Conservation (phyloP, 495 filamentous ascomycete genomes). For the Podospora conica region DNA sequence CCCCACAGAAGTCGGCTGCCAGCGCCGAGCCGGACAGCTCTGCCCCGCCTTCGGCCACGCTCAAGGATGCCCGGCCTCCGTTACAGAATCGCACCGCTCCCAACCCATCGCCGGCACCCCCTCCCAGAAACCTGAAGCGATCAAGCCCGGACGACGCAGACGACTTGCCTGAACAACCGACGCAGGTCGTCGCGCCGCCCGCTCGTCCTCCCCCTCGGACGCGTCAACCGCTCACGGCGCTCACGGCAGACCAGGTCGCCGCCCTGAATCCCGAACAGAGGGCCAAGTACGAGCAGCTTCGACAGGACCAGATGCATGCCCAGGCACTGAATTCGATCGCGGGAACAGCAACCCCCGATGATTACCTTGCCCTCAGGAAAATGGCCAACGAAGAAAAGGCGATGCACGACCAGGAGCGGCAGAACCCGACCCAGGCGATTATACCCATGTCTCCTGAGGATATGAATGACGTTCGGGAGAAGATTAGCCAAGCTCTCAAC, state of each 20-base stretch:
- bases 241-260: neutral
- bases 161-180: constrained; percentile 47
- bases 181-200: constrained; percentile 9
- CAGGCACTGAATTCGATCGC: neutral
- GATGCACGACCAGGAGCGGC: neutral
- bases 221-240: neutral
- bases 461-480: neutral
- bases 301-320: too few species aligned
- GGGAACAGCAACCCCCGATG: neutral
- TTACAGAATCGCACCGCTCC: constrained; percentile 3
- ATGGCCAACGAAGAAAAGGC: neutral
- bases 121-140: constrained; percentile 46
- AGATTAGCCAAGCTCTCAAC: neutral
- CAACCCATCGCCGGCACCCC: constrained; percentile 20
- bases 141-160: constrained; percentile 55
- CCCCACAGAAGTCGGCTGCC: neutral
- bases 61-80: constrained; percentile 12
- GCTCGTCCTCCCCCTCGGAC: neutral
- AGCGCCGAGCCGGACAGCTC: constrained; percentile 10
- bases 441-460: neutral
- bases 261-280: constrained; percentile 47
- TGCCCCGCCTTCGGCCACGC: constrained; percentile 10
- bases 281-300: constrained; percentile 45
- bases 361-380: neutral
- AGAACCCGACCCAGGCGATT: neutral